These are phyloP conservation scores for Trichosporon asahii DNA, from an alignment of 1,284 basidiomycete genomes.

Conservation along the genomic window DNA sequence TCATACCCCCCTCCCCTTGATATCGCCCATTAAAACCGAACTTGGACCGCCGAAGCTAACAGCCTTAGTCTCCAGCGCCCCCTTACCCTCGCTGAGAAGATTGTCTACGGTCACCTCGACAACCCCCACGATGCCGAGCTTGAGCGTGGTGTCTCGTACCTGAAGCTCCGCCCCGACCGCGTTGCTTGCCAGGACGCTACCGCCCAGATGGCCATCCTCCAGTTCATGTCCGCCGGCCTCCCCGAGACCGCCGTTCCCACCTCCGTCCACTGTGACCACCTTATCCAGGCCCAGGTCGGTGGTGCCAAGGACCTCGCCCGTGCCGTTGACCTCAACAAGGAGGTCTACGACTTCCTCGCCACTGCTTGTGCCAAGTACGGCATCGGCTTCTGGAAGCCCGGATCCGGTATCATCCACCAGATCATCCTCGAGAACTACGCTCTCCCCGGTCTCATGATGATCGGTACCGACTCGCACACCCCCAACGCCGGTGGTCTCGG, in stretches of 20 bases:
- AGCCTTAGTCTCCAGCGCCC: slow-evolving; percentile 78
- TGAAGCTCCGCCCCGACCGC: slow-evolving; percentile 93
- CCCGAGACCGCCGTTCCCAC: slow-evolving; percentile 96
- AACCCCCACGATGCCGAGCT: slow-evolving; percentile 89
- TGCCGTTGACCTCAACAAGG: slow-evolving; percentile 92
- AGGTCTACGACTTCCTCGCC: slow-evolving; percentile 99
- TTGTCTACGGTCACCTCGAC: slow-evolving; percentile 96
- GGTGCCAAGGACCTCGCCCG: slow-evolving; percentile 90
- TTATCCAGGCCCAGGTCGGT: slow-evolving; percentile 95
- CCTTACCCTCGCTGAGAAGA: slow-evolving; percentile 95
- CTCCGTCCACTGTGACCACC: slow-evolving; percentile 98
- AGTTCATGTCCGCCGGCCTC: slow-evolving; percentile 99
- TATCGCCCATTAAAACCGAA: background rate
- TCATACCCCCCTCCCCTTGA: background rate
- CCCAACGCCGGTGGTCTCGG: slow-evolving; percentile 98
- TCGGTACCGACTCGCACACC: slow-evolving; percentile 98
- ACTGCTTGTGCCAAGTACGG: slow-evolving; percentile 97
- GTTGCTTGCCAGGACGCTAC: slow-evolving; percentile 99
- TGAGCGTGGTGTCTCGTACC: slow-evolving; percentile 79
- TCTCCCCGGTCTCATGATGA: slow-evolving; percentile 98
- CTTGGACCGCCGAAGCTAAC: slow-evolving; percentile 10
- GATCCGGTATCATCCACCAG: slow-evolving; percentile 97
- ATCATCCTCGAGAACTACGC: slow-evolving; percentile 99
- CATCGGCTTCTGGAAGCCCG: slow-evolving; percentile 99
- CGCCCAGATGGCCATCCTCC: slow-evolving; percentile 97